A percentile compares a stretch with the other conserved stretches of the same genome.
Evolutionary conservation across 2,329 filamentous ascomycete species (phyloP).

Genomic region (Arthroderma uncinatum): DNA sequence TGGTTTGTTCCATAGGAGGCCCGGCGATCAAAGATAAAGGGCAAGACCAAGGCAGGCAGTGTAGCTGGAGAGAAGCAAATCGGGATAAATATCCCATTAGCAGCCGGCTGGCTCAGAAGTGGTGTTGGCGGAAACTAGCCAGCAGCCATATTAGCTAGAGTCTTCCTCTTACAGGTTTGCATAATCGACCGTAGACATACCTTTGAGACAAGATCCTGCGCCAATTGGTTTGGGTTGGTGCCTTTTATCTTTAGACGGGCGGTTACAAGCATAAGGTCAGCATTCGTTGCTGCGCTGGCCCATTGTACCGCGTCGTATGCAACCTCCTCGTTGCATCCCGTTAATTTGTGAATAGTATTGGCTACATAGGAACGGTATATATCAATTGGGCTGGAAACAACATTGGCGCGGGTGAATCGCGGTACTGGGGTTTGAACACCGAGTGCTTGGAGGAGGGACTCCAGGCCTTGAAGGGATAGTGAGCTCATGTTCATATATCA

Average conservation of each 20-base stretch:
- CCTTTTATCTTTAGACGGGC: slow-evolving; percentile 68
- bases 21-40: slow-evolving; percentile 54
- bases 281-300: slow-evolving; percentile 70
- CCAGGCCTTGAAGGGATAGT: neutral
- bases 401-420: neutral
- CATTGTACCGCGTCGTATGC: slow-evolving; percentile 68
- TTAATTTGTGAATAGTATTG: slow-evolving; percentile 54
- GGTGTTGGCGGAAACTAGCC: slow-evolving; percentile 61
- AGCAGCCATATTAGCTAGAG: neutral
- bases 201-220: slow-evolving; percentile 51
- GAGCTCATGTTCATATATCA: neutral
- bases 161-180: too few species aligned
- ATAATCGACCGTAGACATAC: too few species aligned
- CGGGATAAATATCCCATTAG: slow-evolving; percentile 58
- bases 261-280: slow-evolving; percentile 66
- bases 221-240: slow-evolving; percentile 53
- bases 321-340: slow-evolving; percentile 57
- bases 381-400: slow-evolving; percentile 55
- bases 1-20: slow-evolving; percentile 54
- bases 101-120: slow-evolving; percentile 58
- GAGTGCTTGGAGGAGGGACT: neutral
- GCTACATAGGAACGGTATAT: slow-evolving; percentile 70
- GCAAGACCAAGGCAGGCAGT: slow-evolving; percentile 55
- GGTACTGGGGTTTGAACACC: neutral
- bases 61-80: slow-evolving; percentile 69